Conservation (phyloP, 768 basidiomycete species). For the Tylopilus vinaceipallidus region DNA sequence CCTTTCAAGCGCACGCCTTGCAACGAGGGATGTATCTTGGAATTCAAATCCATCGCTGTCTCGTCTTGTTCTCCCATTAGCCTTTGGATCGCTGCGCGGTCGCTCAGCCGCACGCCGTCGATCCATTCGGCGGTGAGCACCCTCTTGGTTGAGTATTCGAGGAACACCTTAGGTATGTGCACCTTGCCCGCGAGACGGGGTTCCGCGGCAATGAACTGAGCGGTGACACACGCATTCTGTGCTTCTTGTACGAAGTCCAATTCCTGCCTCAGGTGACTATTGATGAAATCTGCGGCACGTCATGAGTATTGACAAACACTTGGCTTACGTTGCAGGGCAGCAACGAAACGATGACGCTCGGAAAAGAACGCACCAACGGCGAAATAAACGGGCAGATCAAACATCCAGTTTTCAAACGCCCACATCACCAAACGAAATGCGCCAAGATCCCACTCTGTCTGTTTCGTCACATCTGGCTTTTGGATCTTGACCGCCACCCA, state of each 20-base stretch:
- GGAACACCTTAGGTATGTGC: conserved; percentile 75
- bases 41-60: background rate
- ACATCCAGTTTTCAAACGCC: conserved; percentile 75
- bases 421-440: conserved; percentile 73
- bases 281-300: conserved; percentile 60
- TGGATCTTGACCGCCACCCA: conserved; percentile 95
- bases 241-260: conserved; percentile 83
- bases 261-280: conserved; percentile 78
- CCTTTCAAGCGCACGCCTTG: conserved; percentile 46
- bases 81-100: conserved; percentile 51
- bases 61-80: conserved; percentile 54
- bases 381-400: conserved; percentile 84
- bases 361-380: conserved; percentile 54
- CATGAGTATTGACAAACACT: no score
- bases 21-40: conserved; percentile 5
- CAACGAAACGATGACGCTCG: background rate
- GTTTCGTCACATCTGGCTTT: conserved; percentile 83
- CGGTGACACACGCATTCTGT: conserved; percentile 68
- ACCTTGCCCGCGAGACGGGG: conserved; percentile 68
- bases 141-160: conserved; percentile 67
- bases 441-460: conserved; percentile 82
- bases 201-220: conserved; percentile 65
- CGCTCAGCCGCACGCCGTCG: conserved; percentile 70
- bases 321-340: no score
- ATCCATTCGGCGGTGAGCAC: conserved; percentile 89